Conservation (phyloP, 768 basidiomycete genomes). For the Rhodosporidiobolus odoratus region DNA sequence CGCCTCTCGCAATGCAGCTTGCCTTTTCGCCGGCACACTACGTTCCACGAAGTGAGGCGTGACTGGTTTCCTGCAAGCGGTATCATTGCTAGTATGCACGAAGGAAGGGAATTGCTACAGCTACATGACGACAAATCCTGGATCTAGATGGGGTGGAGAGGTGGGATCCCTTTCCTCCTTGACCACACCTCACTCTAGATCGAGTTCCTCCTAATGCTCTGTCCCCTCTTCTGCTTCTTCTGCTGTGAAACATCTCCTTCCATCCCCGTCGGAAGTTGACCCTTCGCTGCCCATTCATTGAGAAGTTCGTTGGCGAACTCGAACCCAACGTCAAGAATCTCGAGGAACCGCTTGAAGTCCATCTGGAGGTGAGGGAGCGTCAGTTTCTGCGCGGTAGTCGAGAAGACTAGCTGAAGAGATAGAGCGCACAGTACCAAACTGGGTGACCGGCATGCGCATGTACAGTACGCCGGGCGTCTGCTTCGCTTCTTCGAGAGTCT, state of each 20-base stretch:
- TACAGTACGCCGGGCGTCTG: slow-evolving; percentile 80
- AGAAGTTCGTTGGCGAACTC: slow-evolving; percentile 65
- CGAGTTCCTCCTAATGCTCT: slow-evolving; percentile 40
- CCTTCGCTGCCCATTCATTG: slow-evolving; percentile 73
- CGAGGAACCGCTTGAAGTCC: slow-evolving; percentile 55
- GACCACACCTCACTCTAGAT: slow-evolving; percentile 17
- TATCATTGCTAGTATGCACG: too few species aligned
- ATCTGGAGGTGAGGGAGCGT: slow-evolving; percentile 14
- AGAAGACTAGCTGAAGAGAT: neutral
- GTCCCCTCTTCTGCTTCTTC: slow-evolving; percentile 41
- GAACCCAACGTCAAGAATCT: slow-evolving; percentile 79
- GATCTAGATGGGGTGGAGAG: too few species aligned
- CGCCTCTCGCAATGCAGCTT: neutral
- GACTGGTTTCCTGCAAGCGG: too few species aligned
- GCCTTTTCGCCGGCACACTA: neutral
- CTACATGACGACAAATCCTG: too few species aligned
- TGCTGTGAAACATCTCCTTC: slow-evolving; percentile 56
- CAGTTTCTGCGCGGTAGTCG: too few species aligned
- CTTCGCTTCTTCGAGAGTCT: slow-evolving; percentile 93
- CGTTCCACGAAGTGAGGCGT: too few species aligned
- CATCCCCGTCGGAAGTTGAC: slow-evolving; percentile 67
- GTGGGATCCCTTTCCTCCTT: too few species aligned
- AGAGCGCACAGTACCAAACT: slow-evolving; percentile 85
- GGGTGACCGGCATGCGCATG: slow-evolving; percentile 89
- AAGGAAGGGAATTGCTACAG: too few species aligned